Conservation (phyloP, 148 eudicot genomes). For the Arbutus unedo region DNA sequence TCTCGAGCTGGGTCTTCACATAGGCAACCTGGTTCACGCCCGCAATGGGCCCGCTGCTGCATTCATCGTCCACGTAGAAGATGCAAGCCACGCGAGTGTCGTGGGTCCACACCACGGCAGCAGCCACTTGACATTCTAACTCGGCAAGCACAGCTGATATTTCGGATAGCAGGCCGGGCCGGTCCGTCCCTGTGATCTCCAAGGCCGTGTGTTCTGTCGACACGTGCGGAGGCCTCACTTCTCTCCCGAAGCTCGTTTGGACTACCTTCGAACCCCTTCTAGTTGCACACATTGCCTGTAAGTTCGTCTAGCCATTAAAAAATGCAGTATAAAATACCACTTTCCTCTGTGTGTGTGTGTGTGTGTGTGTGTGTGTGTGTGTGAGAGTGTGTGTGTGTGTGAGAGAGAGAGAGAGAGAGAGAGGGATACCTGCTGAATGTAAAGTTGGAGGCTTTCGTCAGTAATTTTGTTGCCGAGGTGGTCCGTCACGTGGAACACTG, state of each 20-base stretch:
- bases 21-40: slow-evolving; percentile 38
- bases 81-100: slow-evolving; percentile 69
- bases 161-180: slow-evolving; percentile 82
- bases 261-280: slow-evolving; percentile 35
- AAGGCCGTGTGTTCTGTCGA: slow-evolving; percentile 47
- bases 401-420: slow-evolving; percentile 1
- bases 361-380: not conserved
- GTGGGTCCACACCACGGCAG: slow-evolving; percentile 85
- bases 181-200: slow-evolving; percentile 72
- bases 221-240: slow-evolving; percentile 35
- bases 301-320: not conserved
- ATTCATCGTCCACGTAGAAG: slow-evolving; percentile 52
- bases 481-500: slow-evolving; percentile 94
- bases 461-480: slow-evolving; percentile 73
- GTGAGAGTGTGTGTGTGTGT: too few relatives aligned
- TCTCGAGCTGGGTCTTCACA: slow-evolving; percentile 58
- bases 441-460: slow-evolving; percentile 58
- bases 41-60: slow-evolving; percentile 30
- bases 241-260: slow-evolving; percentile 13
- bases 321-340: not conserved
- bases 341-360: not conserved
- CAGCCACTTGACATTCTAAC: slow-evolving; percentile 57
- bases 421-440: slow-evolving; percentile 60
- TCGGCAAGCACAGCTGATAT: slow-evolving; percentile 67
- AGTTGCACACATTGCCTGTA: slow-evolving; percentile 47